Conservation (phyloP, 495 filamentous ascomycete genomes). For the Penicillium subrubescens region DNA sequence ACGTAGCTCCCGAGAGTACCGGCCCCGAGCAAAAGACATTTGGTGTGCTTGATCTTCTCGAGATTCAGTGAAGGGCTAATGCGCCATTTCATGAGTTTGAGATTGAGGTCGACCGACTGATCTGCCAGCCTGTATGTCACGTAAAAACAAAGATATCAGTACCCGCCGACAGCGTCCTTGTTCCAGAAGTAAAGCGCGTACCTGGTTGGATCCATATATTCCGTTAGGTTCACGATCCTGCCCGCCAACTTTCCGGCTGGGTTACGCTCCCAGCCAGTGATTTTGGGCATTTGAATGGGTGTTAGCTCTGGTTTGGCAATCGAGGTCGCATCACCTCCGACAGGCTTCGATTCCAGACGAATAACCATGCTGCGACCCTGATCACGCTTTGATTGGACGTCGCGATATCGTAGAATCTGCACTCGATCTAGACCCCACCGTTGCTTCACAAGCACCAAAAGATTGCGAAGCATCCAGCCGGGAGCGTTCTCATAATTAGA, state of each 20-base stretch:
- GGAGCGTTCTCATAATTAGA: conserved; percentile 85
- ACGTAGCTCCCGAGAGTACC: conserved; percentile 95
- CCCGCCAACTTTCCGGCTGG: conserved; percentile 71
- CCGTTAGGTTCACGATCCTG: conserved; percentile 75
- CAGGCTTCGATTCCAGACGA: conserved; percentile 58
- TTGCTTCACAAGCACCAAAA: conserved; percentile 81
- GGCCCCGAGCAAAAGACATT: conserved; percentile 90
- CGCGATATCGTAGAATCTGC: conserved; percentile 89
- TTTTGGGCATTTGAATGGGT: conserved; percentile 68
- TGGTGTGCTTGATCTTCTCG: conserved; percentile 85
- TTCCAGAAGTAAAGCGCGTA: conserved; percentile 21
- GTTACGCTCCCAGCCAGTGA: conserved; percentile 94
- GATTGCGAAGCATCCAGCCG: conserved; percentile 90
- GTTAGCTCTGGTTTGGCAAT: conserved; percentile 30
- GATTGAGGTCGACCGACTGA: conserved; percentile 94
- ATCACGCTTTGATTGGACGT: conserved; percentile 72
- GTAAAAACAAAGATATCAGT: not conserved
- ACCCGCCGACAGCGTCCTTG: not conserved
- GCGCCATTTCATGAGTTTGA: conserved; percentile 98
- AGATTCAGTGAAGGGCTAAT: conserved; percentile 87
- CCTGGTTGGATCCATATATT: conserved; percentile 86
- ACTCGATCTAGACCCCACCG: conserved; percentile 76
- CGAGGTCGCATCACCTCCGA: conserved; percentile 9
- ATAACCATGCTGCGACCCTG: conserved; percentile 80
- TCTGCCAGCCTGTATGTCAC: conserved; percentile 66